Evolutionary conservation across 305 asterid genomes (phyloP).

Genomic region (Fraxinus ornus): DNA sequence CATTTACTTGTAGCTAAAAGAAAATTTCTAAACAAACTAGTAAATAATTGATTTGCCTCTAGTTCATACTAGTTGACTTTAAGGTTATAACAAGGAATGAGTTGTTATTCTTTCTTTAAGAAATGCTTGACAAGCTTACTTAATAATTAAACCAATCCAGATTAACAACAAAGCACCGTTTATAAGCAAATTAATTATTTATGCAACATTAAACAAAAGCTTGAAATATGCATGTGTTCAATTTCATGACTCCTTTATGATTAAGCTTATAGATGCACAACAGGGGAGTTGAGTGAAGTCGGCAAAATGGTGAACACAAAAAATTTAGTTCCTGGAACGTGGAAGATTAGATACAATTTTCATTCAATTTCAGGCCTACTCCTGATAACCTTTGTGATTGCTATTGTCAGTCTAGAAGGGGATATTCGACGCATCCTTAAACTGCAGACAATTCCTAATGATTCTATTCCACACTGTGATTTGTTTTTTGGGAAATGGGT

Average conservation of each 20-base stretch:
- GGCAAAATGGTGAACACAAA: neutral
- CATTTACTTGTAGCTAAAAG: neutral
- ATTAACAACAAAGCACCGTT: no score
- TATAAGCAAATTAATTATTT: no score
- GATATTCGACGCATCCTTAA: neutral
- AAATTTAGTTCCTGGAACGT: constrained; percentile 17
- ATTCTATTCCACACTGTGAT: constrained; percentile 19
- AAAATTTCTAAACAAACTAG: no score
- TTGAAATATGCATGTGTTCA: neutral
- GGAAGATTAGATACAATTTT: constrained; percentile 19
- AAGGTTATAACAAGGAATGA: neutral
- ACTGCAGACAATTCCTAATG: neutral
- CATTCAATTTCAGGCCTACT: constrained; percentile 22
- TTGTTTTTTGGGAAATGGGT: constrained; percentile 46
- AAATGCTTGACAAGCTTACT: neutral
- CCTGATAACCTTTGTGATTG: constrained; percentile 18
- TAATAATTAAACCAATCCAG: neutral
- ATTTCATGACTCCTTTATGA: neutral
- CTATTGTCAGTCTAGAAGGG: constrained; percentile 17
- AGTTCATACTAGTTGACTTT: neutral
- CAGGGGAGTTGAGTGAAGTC: neutral
- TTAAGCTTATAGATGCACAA: neutral
- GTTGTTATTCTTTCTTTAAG: neutral
- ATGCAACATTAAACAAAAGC: no score
- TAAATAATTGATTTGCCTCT: neutral